Evolutionary conservation across 176 grass and related monocot genomes (phyloP).

Genomic region (Carex parvula): DNA sequence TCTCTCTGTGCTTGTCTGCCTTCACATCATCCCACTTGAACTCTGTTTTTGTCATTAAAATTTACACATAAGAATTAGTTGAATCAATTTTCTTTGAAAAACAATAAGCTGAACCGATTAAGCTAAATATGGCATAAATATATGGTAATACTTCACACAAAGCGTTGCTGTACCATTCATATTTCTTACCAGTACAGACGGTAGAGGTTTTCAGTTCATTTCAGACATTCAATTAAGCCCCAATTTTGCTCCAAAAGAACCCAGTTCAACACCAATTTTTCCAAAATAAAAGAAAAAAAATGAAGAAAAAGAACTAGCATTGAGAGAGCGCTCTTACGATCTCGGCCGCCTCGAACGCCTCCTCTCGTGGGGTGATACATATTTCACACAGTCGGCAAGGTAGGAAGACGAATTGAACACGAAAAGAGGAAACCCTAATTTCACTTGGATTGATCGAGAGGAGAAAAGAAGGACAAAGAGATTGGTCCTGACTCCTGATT

Average conservation of each 20-base stretch:
- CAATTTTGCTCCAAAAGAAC: neutral
- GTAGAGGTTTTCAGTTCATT: neutral
- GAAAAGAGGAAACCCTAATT: conserved; percentile 6
- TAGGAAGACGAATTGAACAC: neutral
- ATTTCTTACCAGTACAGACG: neutral
- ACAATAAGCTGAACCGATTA: neutral
- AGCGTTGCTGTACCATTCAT: neutral
- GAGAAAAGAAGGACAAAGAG: neutral
- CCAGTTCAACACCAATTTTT: neutral
- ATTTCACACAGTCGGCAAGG: neutral
- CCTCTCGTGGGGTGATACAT: conserved; percentile 98
- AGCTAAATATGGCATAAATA: neutral
- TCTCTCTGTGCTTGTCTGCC: conserved; percentile 96
- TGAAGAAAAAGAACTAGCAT: neutral
- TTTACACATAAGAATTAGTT: neutral
- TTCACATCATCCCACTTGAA: conserved; percentile 99
- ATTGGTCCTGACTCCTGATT: neutral
- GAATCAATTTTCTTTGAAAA: neutral
- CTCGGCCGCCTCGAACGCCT: conserved; percentile 91
- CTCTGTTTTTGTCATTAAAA: conserved; percentile 43
- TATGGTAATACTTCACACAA: neutral
- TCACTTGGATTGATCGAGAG: neutral
- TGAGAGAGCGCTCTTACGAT: conserved; percentile 48
- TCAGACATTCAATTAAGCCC: neutral
- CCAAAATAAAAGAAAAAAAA: neutral